Base-by-base conservation (phyloP, 495 filamentous ascomycete species). In the Thermothielavioides terrestris region DNA sequence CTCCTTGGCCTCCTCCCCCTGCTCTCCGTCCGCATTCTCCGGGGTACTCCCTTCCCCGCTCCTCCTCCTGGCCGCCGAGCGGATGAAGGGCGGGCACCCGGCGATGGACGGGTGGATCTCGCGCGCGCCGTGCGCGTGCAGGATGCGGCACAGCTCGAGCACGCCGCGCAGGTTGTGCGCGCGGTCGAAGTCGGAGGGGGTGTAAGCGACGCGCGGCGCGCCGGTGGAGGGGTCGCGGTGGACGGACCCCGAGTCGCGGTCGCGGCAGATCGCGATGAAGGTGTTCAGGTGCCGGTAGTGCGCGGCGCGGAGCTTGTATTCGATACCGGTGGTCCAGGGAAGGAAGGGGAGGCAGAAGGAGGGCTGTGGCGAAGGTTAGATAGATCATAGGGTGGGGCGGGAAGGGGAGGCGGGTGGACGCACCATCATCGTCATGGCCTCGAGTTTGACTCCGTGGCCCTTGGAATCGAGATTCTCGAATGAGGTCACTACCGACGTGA, bases 391-490 rank as follows among this genome's bases (percentile, higher is more conserved):
- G 30, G 15, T 15, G 10, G 30, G 18, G 15, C n/a, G 15, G 50
- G 41, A 23, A 54, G 26, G 14, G 21, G n/a, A 7, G 26, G 28
- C 27, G 46, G 43, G 20, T n/a, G 10, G 20, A 41, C 66, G 45
- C 53, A 72, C 70, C 43, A 73, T 36, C 85, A 88, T 89, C 26
- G 73, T 70, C n/a, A 73, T 74, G 18, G 78, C 70, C 65, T 92
- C 85, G 14, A 95, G 67, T 66, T 91, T 94, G 44, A 72, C 74
- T n/a, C 91, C 91, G 55, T 97, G 88, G 25, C 88, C 86, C 18
- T 84, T 69, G 23, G 78, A 78, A 61, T 95, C 89, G 0, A 89
- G 77, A 54, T 95, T 83, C 54, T 94, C 87, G 49, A 89, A 88
- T 38, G 84, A 81, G 30, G 77, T 80, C 52, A 84, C 81, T 2